Base-by-base conservation (phyloP, 2,329 filamentous ascomycete genomes). In the Colletotrichum australisinense region DNA sequence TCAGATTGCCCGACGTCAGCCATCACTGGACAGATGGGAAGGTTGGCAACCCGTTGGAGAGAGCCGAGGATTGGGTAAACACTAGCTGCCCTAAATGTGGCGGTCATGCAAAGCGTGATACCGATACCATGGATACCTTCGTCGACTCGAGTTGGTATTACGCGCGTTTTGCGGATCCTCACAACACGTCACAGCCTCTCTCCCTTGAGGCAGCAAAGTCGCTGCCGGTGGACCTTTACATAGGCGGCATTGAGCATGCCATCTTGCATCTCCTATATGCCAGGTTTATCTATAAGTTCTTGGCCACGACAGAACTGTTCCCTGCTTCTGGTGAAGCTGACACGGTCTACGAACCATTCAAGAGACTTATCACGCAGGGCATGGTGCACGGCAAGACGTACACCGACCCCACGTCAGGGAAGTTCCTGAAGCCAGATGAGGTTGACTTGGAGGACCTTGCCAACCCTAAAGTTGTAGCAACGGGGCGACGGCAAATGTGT, bases 71-170 rank as follows among this genome's bases (percentile, higher is more conserved):
- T 8, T 98, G 94, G 91, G 87, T 94, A 58, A 90, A 95, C 77
- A 93, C 92, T 0, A 81, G 86, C 3, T 98, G 95, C 79, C 95
- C 95, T 5, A 89, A 89, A 76, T 98, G 95, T 78, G 84, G 88
- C 19, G 87, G 89, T 1, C 83, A 90, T 28, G 95, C 94, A 7
- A 93, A 91, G 80, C 89, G 95, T 75, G 95, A 98, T 76, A 97
- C 95, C 0, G 95, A 98, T 80, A 98, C 95, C 3, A 97, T 98
- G 95, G 95, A 98, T 81, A 98, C 95, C 0, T 98, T 98, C 83
- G 95, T 98, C 74, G 95, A 97, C 83, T 97, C 95, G 1, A 97
- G 95, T 67, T 98, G 95, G 95, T 98, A 98, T 82, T 97, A 92
- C 79, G 91, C 95, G 83, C 90, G 94, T 14, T 97, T 95, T 77